phyloP scores from a whole-genome alignment of 495 filamentous ascomycete genomes.

The Apodospora peruviana region DNA sequence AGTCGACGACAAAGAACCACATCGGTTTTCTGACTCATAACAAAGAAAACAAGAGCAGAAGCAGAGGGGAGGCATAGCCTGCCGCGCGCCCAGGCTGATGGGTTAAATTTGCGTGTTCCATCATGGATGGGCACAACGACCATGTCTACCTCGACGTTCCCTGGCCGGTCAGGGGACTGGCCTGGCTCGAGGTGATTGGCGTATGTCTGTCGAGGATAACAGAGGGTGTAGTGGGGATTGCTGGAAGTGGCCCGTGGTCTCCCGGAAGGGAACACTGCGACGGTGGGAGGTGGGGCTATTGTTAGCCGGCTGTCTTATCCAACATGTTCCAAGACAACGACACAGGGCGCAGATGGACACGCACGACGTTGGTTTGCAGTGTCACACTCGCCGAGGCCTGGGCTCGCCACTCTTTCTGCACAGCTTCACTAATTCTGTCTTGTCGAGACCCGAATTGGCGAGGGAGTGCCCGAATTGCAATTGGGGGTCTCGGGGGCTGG shows the following conservation, averaged over 20 bases:
- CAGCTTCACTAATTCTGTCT: too few relatives aligned
- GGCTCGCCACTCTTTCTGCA: too few relatives aligned
- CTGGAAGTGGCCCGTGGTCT: slow-evolving; percentile 7
- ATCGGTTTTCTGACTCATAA: not conserved
- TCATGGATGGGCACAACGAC: not conserved
- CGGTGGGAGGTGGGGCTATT: too few relatives aligned
- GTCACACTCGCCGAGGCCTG: too few relatives aligned
- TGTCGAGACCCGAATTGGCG: too few relatives aligned
- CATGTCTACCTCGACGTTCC: too few relatives aligned
- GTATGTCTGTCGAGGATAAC: not conserved
- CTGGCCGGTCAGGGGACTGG: not conserved
- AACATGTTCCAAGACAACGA: too few relatives aligned
- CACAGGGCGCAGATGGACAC: too few relatives aligned
- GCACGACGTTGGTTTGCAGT: too few relatives aligned
- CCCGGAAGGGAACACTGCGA: too few relatives aligned
- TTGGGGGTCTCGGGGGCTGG: too few relatives aligned
- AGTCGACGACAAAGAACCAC: not conserved
- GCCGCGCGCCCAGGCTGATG: not conserved
- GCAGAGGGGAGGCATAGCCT: not conserved
- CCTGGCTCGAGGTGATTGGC: slow-evolving; percentile 11
- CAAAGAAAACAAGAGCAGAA: not conserved
- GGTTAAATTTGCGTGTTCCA: not conserved
- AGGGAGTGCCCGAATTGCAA: too few relatives aligned
- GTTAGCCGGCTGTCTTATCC: not conserved
- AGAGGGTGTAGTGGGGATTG: slow-evolving; percentile 7